These are phyloP conservation scores for Colletotrichum nymphaeae DNA, from an alignment of 2,329 filamentous ascomycete species.

Conservation along the genomic window DNA sequence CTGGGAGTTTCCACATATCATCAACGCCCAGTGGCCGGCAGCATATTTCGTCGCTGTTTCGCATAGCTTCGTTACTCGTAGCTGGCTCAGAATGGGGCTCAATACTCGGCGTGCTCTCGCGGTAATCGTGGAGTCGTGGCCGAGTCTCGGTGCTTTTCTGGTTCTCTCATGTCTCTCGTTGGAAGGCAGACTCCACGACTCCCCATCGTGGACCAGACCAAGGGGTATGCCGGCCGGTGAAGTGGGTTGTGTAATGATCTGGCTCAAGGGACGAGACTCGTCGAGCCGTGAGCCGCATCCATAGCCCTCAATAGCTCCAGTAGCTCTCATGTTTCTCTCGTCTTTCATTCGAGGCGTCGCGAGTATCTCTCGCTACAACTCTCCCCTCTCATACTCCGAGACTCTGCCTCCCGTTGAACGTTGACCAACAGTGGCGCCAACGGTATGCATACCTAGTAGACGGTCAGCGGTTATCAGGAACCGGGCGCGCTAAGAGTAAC, in stretches of 20 bases:
- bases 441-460: background rate
- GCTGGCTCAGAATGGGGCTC: background rate
- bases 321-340: background rate
- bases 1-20: background rate
- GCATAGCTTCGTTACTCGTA: background rate
- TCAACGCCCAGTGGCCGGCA: background rate
- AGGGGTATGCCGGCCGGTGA: slow-evolving; percentile 1
- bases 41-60: background rate
- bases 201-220: background rate
- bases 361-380: background rate
- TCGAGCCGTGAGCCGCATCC: background rate
- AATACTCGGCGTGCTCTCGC: background rate
- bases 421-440: background rate
- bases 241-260: background rate
- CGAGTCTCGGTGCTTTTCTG: slow-evolving; percentile 32
- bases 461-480: background rate
- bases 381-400: background rate
- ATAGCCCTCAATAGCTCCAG: background rate
- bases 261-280: background rate
- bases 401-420: background rate
- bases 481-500: background rate
- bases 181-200: background rate
- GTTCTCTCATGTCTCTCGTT: background rate
- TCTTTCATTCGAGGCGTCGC: too few species aligned
- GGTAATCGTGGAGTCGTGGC: slow-evolving; percentile 21